These are phyloP conservation scores for Coniochaeta hoffmannii DNA, from an alignment of 2,329 filamentous ascomycete genomes.

Conservation along the genomic window DNA sequence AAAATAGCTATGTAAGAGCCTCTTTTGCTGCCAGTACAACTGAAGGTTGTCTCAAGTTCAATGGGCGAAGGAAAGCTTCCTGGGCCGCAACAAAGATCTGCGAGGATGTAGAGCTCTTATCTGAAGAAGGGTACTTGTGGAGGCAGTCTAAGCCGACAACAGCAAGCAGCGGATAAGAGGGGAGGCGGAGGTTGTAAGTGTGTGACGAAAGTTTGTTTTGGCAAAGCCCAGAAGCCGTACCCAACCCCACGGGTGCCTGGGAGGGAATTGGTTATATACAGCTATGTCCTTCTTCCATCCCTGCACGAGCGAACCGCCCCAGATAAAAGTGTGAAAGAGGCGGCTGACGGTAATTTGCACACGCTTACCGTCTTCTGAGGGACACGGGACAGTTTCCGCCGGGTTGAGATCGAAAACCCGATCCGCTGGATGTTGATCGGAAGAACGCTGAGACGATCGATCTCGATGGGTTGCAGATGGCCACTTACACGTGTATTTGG, in stretches of 20 bases:
- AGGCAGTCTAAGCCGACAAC: neutral
- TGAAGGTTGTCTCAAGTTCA: neutral
- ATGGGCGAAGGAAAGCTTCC: neutral
- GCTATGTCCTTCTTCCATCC: neutral
- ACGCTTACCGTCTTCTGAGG: neutral
- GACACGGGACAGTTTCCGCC: neutral
- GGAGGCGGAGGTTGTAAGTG: neutral
- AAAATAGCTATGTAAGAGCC: neutral
- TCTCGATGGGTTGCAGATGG: constrained; percentile 1
- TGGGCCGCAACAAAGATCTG: neutral
- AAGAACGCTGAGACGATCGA: constrained; percentile 4
- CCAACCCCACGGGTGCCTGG: neutral
- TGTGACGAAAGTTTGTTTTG: neutral
- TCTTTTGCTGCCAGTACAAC: neutral
- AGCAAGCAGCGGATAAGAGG: neutral
- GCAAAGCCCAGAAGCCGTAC: neutral
- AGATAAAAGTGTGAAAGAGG: neutral
- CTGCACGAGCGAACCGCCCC: neutral
- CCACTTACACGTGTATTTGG: neutral
- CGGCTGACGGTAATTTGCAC: neutral
- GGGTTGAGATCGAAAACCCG: neutral
- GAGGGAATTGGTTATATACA: constrained; percentile 1
- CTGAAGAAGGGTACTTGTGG: neutral
- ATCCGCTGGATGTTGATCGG: constrained; percentile 2
- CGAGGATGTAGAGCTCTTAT: neutral